Conservation (phyloP, 2,329 filamentous ascomycete species). For the Cladobotryum protrusum region DNA sequence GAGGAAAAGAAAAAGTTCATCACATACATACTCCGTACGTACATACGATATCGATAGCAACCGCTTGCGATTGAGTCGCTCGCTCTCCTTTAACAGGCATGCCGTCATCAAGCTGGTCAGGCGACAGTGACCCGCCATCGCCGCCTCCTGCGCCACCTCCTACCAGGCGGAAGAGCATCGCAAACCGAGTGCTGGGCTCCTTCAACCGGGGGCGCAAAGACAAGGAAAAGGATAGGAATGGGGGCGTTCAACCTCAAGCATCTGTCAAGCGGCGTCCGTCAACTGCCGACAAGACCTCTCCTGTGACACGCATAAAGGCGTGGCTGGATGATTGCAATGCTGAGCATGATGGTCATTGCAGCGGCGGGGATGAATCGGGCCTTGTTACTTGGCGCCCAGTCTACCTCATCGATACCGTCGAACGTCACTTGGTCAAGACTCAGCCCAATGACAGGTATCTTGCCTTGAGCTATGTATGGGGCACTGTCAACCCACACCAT, state of each 20-base stretch:
- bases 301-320: constrained; percentile 33
- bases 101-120: background rate
- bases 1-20: background rate
- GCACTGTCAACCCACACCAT: constrained; percentile 20
- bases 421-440: constrained; percentile 32
- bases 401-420: constrained; percentile 37
- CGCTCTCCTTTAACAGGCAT: too few species aligned
- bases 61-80: too few species aligned
- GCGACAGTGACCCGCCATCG: constrained; percentile 7
- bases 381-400: constrained; percentile 32
- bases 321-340: constrained; percentile 39
- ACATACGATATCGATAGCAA: background rate
- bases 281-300: constrained; percentile 26
- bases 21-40: background rate
- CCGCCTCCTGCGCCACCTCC: constrained; percentile 14
- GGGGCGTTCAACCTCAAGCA: background rate
- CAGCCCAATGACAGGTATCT: constrained; percentile 35
- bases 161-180: constrained; percentile 36
- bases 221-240: constrained; percentile 11
- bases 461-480: constrained; percentile 43
- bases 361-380: constrained; percentile 19
- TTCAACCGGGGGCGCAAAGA: constrained; percentile 28
- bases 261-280: constrained; percentile 26
- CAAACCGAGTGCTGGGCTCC: constrained; percentile 32
- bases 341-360: constrained; percentile 37